Evolutionary conservation across 441 rosid genomes (phyloP), one percentile per base, ranked within the genome.

Genomic region (Pelargonium citronellum): DNA sequence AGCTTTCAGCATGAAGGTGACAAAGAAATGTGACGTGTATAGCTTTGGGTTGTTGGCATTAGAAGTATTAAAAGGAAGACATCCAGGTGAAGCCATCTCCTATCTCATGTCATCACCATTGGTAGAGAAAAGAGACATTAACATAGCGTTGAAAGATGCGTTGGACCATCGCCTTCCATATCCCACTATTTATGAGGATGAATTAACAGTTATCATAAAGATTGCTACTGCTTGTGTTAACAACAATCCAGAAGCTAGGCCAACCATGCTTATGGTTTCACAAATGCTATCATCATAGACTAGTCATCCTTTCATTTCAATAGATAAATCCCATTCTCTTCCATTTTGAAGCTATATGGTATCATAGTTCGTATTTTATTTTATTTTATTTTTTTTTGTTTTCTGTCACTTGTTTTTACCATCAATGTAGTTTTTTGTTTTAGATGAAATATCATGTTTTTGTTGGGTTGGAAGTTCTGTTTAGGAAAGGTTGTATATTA

Each of bases 41-140:
- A 80, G 84, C 15, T 83, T 83, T 0, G 82, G 86, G n/a, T 79
- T 79, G 4, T 16, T 82, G 27, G 63, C 70, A 3, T 11, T 83
- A 11, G 78, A 83, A 67, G 69, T 86, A 5, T 69, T 83, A 0
- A 66, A 37, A 58, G 86, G 86, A 20, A 20, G 46, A 8, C 82
- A 83, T 67, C 85, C 84, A 0, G 74, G 79, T 0, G 82, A 80
- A 27, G 1, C 67, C n/a, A 61, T 79, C 12, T 13, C 69, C 0
- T 30, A 72, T n/a, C 43, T 76, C 37, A 30, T 30, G 37, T 4
- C 37, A 30, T 30, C 5, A 30, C 37, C 37, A 30, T 30, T 30
- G 37, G 37, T 30, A 30, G 37, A 30, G 37, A 30, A 16, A 0
- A 30, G 57, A 60, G 10, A 13, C 37, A 30, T 30, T 30, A 4